These are phyloP conservation scores for Macroventuria anomochaeta DNA, from an alignment of 2,329 filamentous ascomycete species.

Conservation along the genomic window DNA sequence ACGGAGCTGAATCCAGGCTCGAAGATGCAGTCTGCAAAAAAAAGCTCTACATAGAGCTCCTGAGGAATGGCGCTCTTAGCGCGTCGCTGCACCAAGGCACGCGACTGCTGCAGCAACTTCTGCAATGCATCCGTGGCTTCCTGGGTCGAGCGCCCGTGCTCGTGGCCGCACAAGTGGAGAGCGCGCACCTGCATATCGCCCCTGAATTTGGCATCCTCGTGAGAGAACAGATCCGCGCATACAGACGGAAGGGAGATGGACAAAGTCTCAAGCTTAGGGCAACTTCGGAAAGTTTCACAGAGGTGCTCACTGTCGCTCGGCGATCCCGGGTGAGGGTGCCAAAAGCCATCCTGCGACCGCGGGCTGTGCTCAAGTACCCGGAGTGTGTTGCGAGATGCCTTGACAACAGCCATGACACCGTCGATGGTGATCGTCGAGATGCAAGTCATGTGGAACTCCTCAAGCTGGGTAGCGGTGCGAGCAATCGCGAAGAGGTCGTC, in stretches of 20 bases:
- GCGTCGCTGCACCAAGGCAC: conserved; percentile 50
- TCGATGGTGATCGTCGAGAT: conserved; percentile 61
- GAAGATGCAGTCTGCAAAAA: conserved; percentile 61
- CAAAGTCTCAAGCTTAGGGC: conserved; percentile 56
- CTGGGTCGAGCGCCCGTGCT: conserved; percentile 44
- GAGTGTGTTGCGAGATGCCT: conserved; percentile 56
- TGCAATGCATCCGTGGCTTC: conserved; percentile 49
- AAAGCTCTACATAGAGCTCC: conserved; percentile 56
- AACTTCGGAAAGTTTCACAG: conserved; percentile 55
- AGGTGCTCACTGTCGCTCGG: conserved; percentile 55
- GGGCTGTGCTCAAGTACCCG: conserved; percentile 61
- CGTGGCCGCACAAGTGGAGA: conserved; percentile 55
- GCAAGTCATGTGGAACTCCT: conserved; percentile 62
- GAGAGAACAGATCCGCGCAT: conserved; percentile 56
- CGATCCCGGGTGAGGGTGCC: conserved; percentile 57
- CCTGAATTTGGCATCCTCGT: conserved; percentile 52
- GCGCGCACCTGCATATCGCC: conserved; percentile 59
- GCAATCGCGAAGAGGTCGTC: conserved; percentile 58
- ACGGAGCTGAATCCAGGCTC: conserved; percentile 55
- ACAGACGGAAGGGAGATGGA: conserved; percentile 58
- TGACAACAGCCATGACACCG: conserved; percentile 60
- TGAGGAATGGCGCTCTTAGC: conserved; percentile 46
- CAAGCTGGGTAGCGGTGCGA: conserved; percentile 58
- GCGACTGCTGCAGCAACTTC: conserved; percentile 51
- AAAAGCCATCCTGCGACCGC: conserved; percentile 60